A percentile compares a stretch with the other conserved stretches of the same genome.
Evolutionary conservation across 2,329 filamentous ascomycete species (phyloP).

Genomic region (Zarea fungicola): DNA sequence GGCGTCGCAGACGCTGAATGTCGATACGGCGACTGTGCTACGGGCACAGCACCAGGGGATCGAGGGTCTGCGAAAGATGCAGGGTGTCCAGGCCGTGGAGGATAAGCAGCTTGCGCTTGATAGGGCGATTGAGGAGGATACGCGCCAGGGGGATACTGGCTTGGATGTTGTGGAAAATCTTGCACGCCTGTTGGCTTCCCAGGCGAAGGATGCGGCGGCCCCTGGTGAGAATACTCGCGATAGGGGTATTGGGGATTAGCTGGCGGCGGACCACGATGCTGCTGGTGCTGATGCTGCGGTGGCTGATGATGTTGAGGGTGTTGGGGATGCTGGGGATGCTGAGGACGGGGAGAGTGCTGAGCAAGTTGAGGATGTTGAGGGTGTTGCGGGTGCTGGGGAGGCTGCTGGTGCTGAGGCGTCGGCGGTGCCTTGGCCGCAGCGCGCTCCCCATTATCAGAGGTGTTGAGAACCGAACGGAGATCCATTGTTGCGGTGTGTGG

Average conservation of each 20-base stretch:
- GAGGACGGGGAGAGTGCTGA: slow-evolving; percentile 25
- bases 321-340: too few species aligned
- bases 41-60: slow-evolving; percentile 43
- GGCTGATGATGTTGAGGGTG: too few species aligned
- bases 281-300: slow-evolving; percentile 40
- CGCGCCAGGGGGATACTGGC: slow-evolving; percentile 24
- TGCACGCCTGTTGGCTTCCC: slow-evolving; percentile 38
- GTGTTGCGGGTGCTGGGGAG: slow-evolving; percentile 22
- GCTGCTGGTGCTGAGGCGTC: slow-evolving; percentile 13
- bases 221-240: slow-evolving; percentile 44
- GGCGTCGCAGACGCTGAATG: slow-evolving; percentile 40
- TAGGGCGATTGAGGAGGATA: slow-evolving; percentile 37
- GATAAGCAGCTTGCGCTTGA: slow-evolving; percentile 37
- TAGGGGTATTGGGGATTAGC: slow-evolving; percentile 41
- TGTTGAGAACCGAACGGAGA: slow-evolving; percentile 50
- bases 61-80: slow-evolving; percentile 42
- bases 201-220: slow-evolving; percentile 46
- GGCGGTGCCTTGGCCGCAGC: slow-evolving; percentile 28
- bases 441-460: slow-evolving; percentile 41
- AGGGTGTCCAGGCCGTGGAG: slow-evolving; percentile 37
- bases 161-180: slow-evolving; percentile 35
- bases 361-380: slow-evolving; percentile 21
- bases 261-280: slow-evolving; percentile 31
- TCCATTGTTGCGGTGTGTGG: slow-evolving; percentile 37
- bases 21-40: slow-evolving; percentile 44